Evolutionary conservation across 257 asterid genomes (phyloP), one percentile per base, ranked within the genome.

Genomic region (Capsicum baccatum): DNA sequence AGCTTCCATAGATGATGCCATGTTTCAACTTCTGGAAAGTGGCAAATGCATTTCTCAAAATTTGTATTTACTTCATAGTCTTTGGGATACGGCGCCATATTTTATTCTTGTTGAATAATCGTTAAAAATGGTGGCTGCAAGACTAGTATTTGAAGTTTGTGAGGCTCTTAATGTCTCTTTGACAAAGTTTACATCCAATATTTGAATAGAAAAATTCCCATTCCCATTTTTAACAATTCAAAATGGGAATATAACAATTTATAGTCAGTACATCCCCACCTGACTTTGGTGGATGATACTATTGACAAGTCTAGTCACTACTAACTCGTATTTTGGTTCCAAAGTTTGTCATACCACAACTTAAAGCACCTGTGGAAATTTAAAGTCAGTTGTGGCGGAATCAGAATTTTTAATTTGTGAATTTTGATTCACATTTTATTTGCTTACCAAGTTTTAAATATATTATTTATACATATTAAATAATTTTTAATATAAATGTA

Each of bases 261-360:
- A 57, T 17, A 16, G 52, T 12, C 42, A 37, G n/a, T 17, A 52
- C 21, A 69, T 69, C 52, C 12, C 52, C n/a, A 70, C 10, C n/a
- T 55, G 55, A 8, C 26, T 50, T 50, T 50, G 6, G 3, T 50
- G 13, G 55, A 42, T 47, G 93, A 90, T 26, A 86, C 19, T 19
- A 85, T 52, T 12, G 66, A 59, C 33, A 6, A 17, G 26, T 17
- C 66, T 68, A 68, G 26, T 14, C 52, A 37, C 50, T 39, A 39
- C 44, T 3, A 39, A 39, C 44, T 15, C 37, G 52, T 21, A 68
- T 15, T 68, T 68, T 68, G 3, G 47, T 68, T 67, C 21, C 52
- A 37, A 37, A 37, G 52, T 37, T 68, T 68, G 52, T 3, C 74
- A 67, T 67, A 12, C 76, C 52, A 68, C 54, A 37, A 44, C 78